phyloP scores from a whole-genome alignment of 2,329 filamentous ascomycete genomes.

The Phaeophleospora eucalypticola region DNA sequence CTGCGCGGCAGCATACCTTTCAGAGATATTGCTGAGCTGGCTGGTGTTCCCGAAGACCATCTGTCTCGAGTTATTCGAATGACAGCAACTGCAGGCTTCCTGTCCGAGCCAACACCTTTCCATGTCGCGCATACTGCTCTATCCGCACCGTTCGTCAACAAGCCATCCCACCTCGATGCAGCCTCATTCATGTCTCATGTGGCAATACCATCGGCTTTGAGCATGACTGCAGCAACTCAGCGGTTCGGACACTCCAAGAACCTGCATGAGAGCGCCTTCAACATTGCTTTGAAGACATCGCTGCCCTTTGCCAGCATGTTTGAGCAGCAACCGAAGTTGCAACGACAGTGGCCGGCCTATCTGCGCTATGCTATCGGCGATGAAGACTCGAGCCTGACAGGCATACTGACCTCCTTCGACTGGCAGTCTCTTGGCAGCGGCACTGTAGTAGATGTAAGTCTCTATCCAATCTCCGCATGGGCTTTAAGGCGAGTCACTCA shows the following conservation, averaged over 20 bases:
- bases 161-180: constrained; percentile 1
- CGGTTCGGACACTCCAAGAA: not conserved
- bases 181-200: not conserved
- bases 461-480: not conserved
- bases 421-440: not conserved
- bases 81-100: not conserved
- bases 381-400: not conserved
- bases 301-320: not conserved
- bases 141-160: not conserved
- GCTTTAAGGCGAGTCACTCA: not conserved
- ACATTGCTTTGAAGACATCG: not conserved
- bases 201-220: not conserved
- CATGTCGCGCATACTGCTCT: not conserved
- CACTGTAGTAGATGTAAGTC: not conserved
- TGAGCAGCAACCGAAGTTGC: not conserved
- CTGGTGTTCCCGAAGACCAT: constrained; percentile 35
- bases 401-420: not conserved
- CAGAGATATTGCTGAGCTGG: constrained; percentile 42
- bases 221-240: not conserved
- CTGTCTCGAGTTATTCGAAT: not conserved
- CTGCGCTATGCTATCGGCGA: not conserved
- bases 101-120: not conserved
- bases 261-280: no score
- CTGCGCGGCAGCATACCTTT: constrained; percentile 33
- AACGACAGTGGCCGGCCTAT: not conserved